Base-by-base conservation (phyloP, 495 filamentous ascomycete species). In the Penicillium verhagenii region DNA sequence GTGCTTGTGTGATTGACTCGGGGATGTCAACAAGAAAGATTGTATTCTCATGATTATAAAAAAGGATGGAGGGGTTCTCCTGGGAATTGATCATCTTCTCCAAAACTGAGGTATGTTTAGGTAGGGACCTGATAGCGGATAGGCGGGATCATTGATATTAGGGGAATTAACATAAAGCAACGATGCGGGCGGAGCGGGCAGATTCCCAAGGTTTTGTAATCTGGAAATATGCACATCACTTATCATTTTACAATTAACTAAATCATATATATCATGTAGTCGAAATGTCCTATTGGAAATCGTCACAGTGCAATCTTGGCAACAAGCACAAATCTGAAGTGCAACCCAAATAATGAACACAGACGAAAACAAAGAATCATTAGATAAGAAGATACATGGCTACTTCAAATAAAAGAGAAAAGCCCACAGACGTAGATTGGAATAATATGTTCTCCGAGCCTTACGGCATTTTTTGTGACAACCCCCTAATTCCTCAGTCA, bases 21-120 rank as follows among this genome's bases (percentile, higher is more conserved):
- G 87, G 86, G 19, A 87, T 83, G 59, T 90, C 86, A 39, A 90
- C 56, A 13, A 90, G 68, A 29, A 80, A 79, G 18, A 80, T 56
- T 3, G 73, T 75, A 4, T 65, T 45, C 1, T 64, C 51, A 14
- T 47, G 20, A 53, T 81, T 82, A 47, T 81, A 71, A 64, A 80
- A 85, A 21, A 88, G 72, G 14, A 85, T 72, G 20, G 70, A 54
- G 11, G 63, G 59, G 16, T 52, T 38, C 9, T 63, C 16, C 23
- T 42, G 24, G 16, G 6, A 21, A 21, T 14, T 29, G 44, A 29
- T 46, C 61, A 64, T 64, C 13, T 31, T 49, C 10, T 49, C 10
- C 28, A 20, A 25, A 9, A 3, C 21, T 20, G 28, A 31, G 28
- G 33, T 35, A 35, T 35, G 44, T 47, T 47, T 26, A 29, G 18